phyloP scores from a whole-genome alignment of 2,329 filamentous ascomycete species.

The Balansia obtecta region DNA sequence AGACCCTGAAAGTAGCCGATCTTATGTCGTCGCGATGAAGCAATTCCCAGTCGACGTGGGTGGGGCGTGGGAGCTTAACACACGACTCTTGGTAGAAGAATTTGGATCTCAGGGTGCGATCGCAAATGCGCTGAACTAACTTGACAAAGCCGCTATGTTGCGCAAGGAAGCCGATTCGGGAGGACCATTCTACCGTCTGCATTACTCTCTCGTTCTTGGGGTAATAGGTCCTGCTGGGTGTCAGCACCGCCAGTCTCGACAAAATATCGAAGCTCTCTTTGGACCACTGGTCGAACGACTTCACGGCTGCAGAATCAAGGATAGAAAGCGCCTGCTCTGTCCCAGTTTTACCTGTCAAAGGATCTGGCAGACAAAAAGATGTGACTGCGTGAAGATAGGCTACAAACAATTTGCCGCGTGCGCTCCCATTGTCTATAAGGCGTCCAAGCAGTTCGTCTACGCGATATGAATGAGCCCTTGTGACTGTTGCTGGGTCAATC shows the following conservation, averaged over 20 bases:
- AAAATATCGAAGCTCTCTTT: slow-evolving; percentile 2
- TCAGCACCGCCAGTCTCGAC: background rate
- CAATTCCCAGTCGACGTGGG: background rate
- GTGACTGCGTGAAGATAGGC: slow-evolving; percentile 42
- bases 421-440: slow-evolving; percentile 34
- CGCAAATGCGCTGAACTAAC: background rate
- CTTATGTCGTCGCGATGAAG: slow-evolving; percentile 9
- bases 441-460: slow-evolving; percentile 37
- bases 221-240: slow-evolving; percentile 25
- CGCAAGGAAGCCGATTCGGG: slow-evolving; percentile 23
- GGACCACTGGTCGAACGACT: slow-evolving; percentile 23
- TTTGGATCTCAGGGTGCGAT: background rate
- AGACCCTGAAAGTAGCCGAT: slow-evolving; percentile 5
- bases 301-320: slow-evolving; percentile 32
- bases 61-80: background rate
- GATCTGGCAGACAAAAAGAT: slow-evolving; percentile 36
- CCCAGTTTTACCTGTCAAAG: slow-evolving; percentile 34
- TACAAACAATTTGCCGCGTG: slow-evolving; percentile 39
- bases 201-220: slow-evolving; percentile 26
- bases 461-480: slow-evolving; percentile 27
- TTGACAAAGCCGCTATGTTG: slow-evolving; percentile 32
- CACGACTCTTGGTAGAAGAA: slow-evolving; percentile 3
- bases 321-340: slow-evolving; percentile 40
- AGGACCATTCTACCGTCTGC: slow-evolving; percentile 33
- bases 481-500: slow-evolving; percentile 15